Base-by-base conservation (phyloP, 2,329 filamentous ascomycete species). In the Cladosporium velox region DNA sequence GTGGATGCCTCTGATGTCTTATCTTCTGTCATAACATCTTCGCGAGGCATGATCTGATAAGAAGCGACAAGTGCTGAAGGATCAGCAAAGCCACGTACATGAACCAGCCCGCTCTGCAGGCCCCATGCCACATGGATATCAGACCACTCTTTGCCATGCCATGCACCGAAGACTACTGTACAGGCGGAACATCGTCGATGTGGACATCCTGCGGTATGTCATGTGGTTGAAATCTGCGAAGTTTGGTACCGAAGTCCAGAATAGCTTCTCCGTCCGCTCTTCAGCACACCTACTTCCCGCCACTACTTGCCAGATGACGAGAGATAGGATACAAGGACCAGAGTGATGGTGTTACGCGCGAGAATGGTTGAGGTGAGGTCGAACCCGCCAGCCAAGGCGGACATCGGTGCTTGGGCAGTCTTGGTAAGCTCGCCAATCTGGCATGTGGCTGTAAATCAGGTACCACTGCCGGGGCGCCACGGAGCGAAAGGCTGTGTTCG, bases 341-440 rank as follows among this genome's bases (percentile, higher is more conserved):
- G 28, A n/a, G 14, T 54, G 51, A 32, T 15, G 11, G 28, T 4
- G 32, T 6, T 10, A 21, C 28, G 30, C n/a, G 28, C 14, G 32
- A n/a, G 18, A 26, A 58, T 38, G 32, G 54, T 58, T 58, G 54
- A 58, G 54, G 54, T 58, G 54, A 38, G 32, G 32, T 58, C 32
- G 21, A 58, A 32, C 14, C 32, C 34, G 12, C 34, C 32, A 34
- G 54, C 54, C 54, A 58, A 35, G 54, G 18, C 54, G 54, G 54
- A 58, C 11, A 10, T 58, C 54, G 54, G 54, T 58, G 54, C 54
- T 58, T 58, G 52, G 52, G 15, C 8, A 18, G 12, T 18, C 52
- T 55, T 55, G 54, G 54, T 58, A 38, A n/a, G 7, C 41, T 44
- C 41, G 41, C 41, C 41, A 44, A 44, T 21, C 51, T 54, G 51